phyloP scores from a whole-genome alignment of 2,329 filamentous ascomycete genomes.

The Periglandula ipomoeae region DNA sequence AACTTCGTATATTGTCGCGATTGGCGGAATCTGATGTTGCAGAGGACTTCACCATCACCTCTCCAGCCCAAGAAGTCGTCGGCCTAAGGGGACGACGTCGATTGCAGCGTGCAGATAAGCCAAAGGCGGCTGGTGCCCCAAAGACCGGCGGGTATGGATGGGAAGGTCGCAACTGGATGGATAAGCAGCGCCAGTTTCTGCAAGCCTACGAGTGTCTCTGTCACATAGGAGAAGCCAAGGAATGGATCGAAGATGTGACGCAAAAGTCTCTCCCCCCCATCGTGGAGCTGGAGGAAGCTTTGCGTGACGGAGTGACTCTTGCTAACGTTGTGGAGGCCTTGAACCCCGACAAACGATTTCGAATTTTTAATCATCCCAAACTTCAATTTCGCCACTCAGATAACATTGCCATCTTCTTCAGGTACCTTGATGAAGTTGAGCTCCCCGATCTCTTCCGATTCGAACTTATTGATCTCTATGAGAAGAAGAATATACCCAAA shows the following conservation, averaged over 20 bases:
- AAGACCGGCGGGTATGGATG: constrained; percentile 54
- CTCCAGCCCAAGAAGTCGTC: constrained; percentile 73
- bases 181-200: constrained; percentile 91
- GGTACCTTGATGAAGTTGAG: constrained; percentile 83
- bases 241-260: constrained; percentile 94
- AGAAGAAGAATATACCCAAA: constrained; percentile 99
- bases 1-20: constrained; percentile 78
- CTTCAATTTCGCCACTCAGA: constrained; percentile 94
- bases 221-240: constrained; percentile 96
- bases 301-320: constrained; percentile 86
- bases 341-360: constrained; percentile 63
- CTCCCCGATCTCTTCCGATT: constrained; percentile 94
- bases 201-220: constrained; percentile 98
- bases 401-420: constrained; percentile 95
- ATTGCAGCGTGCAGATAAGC: constrained; percentile 62
- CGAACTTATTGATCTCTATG: constrained; percentile 93
- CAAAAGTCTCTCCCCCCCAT: constrained; percentile 81
- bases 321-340: constrained; percentile 90
- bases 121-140: constrained; percentile 35
- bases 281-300: constrained; percentile 83
- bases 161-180: constrained; percentile 93
- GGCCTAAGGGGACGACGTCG: constrained; percentile 77
- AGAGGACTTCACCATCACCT: constrained; percentile 73
- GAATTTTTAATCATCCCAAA: constrained; percentile 78
- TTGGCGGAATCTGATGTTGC: constrained; percentile 66